Percentiles rank a stretch among this genome's conserved stretches.
phyloP scores from a whole-genome alignment of 495 filamentous ascomycete genomes.

The Aspergillus baeticus region DNA sequence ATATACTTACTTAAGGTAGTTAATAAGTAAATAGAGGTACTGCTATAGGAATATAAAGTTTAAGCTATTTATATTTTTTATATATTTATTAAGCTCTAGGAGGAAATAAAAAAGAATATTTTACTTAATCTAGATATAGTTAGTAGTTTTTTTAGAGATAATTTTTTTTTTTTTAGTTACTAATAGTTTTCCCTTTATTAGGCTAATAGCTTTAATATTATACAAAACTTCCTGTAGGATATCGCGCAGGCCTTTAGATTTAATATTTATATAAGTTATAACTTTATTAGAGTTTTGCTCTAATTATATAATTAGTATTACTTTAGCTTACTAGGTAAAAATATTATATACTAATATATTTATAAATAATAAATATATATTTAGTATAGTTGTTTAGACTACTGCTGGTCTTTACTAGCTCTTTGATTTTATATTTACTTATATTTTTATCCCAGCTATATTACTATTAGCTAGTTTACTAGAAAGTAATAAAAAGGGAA shows the following conservation, averaged over 20 bases:
- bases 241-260: neutral
- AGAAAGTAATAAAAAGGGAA: slow-evolving; percentile 8
- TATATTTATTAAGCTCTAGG: neutral
- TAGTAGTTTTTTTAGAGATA: neutral
- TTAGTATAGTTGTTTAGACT: neutral
- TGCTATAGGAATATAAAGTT: neutral
- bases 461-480: slow-evolving; percentile 14
- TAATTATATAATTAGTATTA: neutral
- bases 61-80: neutral
- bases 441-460: slow-evolving; percentile 28
- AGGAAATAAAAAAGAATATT: neutral
- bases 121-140: neutral
- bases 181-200: too few relatives aligned
- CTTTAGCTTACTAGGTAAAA: neutral
- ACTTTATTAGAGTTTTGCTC: neutral
- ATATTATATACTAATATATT: neutral
- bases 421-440: slow-evolving; percentile 25
- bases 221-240: neutral
- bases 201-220: neutral
- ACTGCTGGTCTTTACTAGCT: neutral
- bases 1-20: neutral
- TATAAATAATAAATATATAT: neutral
- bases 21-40: neutral
- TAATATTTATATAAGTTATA: neutral
- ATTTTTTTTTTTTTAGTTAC: neutral